Conservation (phyloP, 2,329 filamentous ascomycete genomes). For the Calonectria henricotiae region DNA sequence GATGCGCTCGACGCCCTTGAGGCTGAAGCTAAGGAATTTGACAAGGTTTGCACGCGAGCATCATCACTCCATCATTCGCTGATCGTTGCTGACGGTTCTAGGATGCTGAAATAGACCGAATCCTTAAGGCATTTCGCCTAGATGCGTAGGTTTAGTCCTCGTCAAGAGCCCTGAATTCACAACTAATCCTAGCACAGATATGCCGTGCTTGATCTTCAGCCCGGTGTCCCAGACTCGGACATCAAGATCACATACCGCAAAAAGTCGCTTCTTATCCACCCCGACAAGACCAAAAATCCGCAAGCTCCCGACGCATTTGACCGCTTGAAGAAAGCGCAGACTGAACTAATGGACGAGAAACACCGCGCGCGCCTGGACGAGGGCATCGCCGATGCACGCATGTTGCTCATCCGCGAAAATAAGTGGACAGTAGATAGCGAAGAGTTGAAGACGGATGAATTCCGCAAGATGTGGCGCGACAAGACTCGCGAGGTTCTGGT, state of each 20-base stretch:
- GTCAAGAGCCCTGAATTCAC: neutral
- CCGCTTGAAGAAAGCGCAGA: slow-evolving; percentile 94
- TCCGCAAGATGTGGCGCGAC: slow-evolving; percentile 88
- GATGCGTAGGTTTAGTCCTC: slow-evolving; percentile 65
- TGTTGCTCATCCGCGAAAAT: slow-evolving; percentile 93
- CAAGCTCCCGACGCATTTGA: slow-evolving; percentile 96
- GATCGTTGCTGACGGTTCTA: slow-evolving; percentile 59
- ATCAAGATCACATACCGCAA: slow-evolving; percentile 96
- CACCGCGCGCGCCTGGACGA: slow-evolving; percentile 90
- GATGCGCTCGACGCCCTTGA: slow-evolving; percentile 88
- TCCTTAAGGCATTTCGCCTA: slow-evolving; percentile 88
- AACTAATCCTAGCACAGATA: slow-evolving; percentile 72
- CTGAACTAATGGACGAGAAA: slow-evolving; percentile 94
- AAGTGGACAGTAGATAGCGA: slow-evolving; percentile 93
- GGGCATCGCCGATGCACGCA: slow-evolving; percentile 94
- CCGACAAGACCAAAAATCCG: slow-evolving; percentile 95
- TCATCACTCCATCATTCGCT: slow-evolving; percentile 36
- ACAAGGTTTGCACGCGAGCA: slow-evolving; percentile 75
- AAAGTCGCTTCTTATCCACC: slow-evolving; percentile 99
- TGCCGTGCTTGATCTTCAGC: slow-evolving; percentile 94
- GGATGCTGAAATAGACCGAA: slow-evolving; percentile 97
- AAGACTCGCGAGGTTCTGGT: slow-evolving; percentile 93
- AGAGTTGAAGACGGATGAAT: slow-evolving; percentile 88
- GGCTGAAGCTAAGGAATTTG: slow-evolving; percentile 89
- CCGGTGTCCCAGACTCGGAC: slow-evolving; percentile 94